These are phyloP conservation scores for Pseudohyphozyma bogoriensis DNA, from an alignment of 768 basidiomycete genomes.

Conservation along the genomic window DNA sequence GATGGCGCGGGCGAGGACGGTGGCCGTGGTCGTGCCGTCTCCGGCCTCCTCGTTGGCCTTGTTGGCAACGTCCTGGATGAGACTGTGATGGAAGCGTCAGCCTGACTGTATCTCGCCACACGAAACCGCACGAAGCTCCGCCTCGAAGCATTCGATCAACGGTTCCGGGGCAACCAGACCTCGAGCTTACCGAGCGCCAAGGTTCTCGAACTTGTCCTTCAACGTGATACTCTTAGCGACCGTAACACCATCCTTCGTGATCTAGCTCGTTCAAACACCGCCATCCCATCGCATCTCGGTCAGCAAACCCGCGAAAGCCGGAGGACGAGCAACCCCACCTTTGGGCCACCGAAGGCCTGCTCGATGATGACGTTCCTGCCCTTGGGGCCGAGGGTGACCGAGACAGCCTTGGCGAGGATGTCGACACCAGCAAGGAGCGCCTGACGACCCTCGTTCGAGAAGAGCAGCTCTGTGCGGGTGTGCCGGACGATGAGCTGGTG, in stretches of 20 bases:
- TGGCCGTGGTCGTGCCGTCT: constrained; percentile 96
- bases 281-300: constrained; percentile 38
- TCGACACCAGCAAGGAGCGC: constrained; percentile 92
- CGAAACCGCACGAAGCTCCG: too few species aligned
- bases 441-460: constrained; percentile 88
- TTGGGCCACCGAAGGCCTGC: constrained; percentile 43
- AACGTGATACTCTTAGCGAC: constrained; percentile 90
- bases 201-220: constrained; percentile 98
- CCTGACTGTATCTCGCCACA: background rate
- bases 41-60: constrained; percentile 75
- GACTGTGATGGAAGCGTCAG: background rate
- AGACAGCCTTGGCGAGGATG: constrained; percentile 90
- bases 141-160: background rate
- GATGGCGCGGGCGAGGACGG: constrained; percentile 91
- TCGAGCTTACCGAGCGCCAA: constrained; percentile 76
- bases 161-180: background rate
- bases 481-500: constrained; percentile 39
- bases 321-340: constrained; percentile 6
- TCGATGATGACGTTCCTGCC: constrained; percentile 98
- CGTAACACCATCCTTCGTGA: constrained; percentile 97
- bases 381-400: constrained; percentile 92
- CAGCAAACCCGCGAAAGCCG: background rate
- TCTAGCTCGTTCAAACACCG: constrained; percentile 45
- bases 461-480: constrained; percentile 97
- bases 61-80: constrained; percentile 29